Base-by-base conservation (phyloP, 306 rosid species). In the Sechiopsis laciniata region DNA sequence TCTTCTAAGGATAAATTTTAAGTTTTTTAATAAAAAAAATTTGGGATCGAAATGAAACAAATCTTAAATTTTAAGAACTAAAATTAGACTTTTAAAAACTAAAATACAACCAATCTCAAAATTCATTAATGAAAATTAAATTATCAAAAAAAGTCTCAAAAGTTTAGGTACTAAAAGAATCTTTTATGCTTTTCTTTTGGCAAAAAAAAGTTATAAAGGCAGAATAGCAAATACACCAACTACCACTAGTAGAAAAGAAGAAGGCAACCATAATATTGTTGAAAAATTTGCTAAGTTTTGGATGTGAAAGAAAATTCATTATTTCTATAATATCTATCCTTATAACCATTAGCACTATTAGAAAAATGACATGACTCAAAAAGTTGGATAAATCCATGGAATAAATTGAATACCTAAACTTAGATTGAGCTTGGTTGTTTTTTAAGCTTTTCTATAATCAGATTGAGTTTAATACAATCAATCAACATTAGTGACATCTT, bases 261-360 rank as follows among this genome's bases (percentile, higher is more conserved):
- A 62, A 32, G 68, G 37, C 21, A 62, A 15, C 50, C 50, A 62
- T 62, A 62, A 8, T 7, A 62, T 32, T 16, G 69, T 62, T 62
- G 69, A 62, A 62, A 32, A 6, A 17, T 16, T 32, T 16, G 45
- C 13, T 1, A 62, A 62, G 14, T 62, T 32, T 32, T 62, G 69
- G 22, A 62, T 61, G 21, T 40, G 32, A 62, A 32, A 62, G 35
- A 46, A 62, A 62, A 62, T 32, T 32, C 19, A 62, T 62, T 62
- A 62, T 8, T 62, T 62, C 50, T 40, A 60, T 17, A 24, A 60
- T 60, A 26, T 58, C 13, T 22, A 58, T 58, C 37, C 64, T 60
- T 60, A 19, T 60, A 26, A 26, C 4, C 19, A 59, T 59, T n/a
- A n/a, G 10, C 37, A 58, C 35, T 58, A 58, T 58, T 58, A 16